Conservation (phyloP, 345 rosid genomes). For the Eucalyptus marginata region DNA sequence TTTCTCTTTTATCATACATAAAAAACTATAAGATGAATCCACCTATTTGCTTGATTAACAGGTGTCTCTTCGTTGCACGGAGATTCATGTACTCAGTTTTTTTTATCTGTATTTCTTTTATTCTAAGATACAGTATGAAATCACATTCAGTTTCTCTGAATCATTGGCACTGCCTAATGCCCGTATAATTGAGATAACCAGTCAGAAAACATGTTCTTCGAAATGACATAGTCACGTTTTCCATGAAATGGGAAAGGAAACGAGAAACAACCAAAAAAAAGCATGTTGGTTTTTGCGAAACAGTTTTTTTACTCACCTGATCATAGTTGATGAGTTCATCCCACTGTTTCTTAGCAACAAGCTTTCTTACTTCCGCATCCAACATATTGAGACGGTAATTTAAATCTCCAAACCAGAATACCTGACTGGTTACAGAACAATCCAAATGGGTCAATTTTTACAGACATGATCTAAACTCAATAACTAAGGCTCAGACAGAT, state of each 20-base stretch:
- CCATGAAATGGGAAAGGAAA: not conserved
- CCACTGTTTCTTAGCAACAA: slow-evolving; percentile 68
- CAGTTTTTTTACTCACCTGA: slow-evolving; percentile 32
- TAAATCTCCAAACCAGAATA: slow-evolving; percentile 97
- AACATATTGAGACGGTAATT: slow-evolving; percentile 80
- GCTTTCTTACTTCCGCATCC: slow-evolving; percentile 69
- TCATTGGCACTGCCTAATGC: not conserved
- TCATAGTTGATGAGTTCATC: slow-evolving; percentile 65
- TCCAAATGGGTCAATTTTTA: not conserved
- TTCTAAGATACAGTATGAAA: not conserved
- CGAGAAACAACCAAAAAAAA: not conserved
- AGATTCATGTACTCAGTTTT: not conserved
- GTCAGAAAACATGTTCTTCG: not conserved
- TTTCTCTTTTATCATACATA: not conserved
- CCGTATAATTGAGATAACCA: not conserved
- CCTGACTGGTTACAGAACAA: slow-evolving; percentile 48
- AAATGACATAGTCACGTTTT: not conserved
- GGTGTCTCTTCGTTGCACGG: not conserved
- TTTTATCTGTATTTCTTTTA: not conserved
- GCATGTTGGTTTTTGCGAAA: not conserved
- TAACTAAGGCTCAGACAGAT: not conserved
- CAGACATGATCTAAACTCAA: not conserved
- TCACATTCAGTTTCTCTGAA: not conserved
- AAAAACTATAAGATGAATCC: not conserved
- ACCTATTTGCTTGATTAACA: not conserved